Evolutionary conservation across 2,329 filamentous ascomycete genomes (phyloP).

Genomic region (Canariomyces notabilis): DNA sequence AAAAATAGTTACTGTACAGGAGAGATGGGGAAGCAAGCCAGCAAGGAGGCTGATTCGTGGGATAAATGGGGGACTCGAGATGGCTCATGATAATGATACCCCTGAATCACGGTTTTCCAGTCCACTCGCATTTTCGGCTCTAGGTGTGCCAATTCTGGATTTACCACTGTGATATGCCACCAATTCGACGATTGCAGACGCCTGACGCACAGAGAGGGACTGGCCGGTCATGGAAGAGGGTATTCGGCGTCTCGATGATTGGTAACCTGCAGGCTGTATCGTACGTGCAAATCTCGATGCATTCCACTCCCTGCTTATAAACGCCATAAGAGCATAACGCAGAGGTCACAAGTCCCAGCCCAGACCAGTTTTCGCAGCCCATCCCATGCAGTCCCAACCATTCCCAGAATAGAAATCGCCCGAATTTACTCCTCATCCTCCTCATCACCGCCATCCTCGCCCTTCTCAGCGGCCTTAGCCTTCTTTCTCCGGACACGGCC

Average conservation of each 20-base stretch:
- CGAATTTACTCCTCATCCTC: conserved; percentile 70
- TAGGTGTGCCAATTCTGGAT: background rate
- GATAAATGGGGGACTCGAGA: conserved; percentile 15
- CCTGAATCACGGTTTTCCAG: background rate
- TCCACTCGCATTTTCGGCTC: background rate
- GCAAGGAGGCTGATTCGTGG: conserved; percentile 40
- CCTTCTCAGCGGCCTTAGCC: conserved; percentile 90
- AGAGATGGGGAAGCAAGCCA: conserved; percentile 65
- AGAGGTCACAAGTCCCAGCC: conserved; percentile 22
- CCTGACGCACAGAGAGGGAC: no score
- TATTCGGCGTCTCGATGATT: conserved; percentile 13
- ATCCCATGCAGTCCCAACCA: conserved; percentile 23
- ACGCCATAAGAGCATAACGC: conserved; percentile 26
- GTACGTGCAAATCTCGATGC: conserved; percentile 24
- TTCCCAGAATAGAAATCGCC: conserved; percentile 16
- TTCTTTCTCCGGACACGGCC: conserved; percentile 99
- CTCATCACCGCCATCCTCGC: conserved; percentile 72
- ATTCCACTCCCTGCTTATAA: conserved; percentile 25
- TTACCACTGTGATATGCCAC: no score
- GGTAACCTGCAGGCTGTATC: conserved; percentile 13
- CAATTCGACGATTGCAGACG: no score
- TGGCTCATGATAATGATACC: conserved; percentile 14
- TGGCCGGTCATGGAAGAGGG: no score
- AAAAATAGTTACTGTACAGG: conserved; percentile 99
- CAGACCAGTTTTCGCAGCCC: conserved; percentile 25